These are phyloP conservation scores for Chloris gayana DNA, from an alignment of 176 grass and related monocot species.

Conservation along the genomic window DNA sequence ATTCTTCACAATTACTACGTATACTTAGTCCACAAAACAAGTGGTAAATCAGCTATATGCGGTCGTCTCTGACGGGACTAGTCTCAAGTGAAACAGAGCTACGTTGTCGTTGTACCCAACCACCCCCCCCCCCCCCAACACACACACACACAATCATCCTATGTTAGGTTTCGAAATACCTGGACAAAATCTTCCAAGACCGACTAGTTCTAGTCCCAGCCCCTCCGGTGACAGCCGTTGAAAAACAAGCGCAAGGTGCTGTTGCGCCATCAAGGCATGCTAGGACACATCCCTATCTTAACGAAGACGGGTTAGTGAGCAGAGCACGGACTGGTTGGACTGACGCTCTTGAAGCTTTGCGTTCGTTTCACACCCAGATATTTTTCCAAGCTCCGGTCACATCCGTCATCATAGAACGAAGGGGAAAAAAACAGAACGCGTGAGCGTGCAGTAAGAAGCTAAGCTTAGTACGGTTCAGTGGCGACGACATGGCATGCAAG, in stretches of 20 bases:
- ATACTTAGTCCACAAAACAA: background rate
- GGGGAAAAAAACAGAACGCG: background rate
- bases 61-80: background rate
- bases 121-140: too few species aligned
- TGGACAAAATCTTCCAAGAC: background rate
- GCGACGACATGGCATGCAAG: background rate
- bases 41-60: background rate
- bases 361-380: constrained; percentile 43
- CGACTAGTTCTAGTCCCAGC: background rate
- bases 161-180: background rate
- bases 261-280: background rate
- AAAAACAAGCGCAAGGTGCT: background rate
- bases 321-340: background rate
- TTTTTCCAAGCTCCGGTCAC: background rate
- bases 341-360: background rate
- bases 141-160: too few species aligned
- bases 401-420: background rate
- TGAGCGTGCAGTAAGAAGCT: constrained; percentile 9
- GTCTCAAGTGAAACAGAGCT: background rate
- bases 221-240: constrained; percentile 8
- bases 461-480: background rate
- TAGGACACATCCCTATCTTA: background rate
- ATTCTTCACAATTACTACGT: background rate
- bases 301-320: background rate
- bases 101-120: constrained; percentile 5